Evolutionary conservation across 768 basidiomycete genomes (phyloP).

Genomic region (Collybia mongolica): DNA sequence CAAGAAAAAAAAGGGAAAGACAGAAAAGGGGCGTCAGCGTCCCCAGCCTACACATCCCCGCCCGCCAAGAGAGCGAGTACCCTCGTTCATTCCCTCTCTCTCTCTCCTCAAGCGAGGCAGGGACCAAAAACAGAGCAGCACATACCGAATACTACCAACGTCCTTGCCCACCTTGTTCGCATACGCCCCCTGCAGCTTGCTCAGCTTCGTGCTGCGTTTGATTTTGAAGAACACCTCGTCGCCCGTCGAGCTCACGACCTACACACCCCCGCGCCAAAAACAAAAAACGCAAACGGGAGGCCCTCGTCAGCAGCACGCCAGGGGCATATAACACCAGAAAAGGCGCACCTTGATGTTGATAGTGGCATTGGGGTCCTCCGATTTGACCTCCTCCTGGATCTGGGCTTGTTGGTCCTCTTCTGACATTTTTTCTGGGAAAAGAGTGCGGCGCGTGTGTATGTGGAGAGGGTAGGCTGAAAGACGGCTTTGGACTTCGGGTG

Average conservation of each 20-base stretch:
- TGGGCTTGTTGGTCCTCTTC: slow-evolving; percentile 42
- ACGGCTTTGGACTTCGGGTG: neutral
- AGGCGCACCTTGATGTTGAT: slow-evolving; percentile 75
- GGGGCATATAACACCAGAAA: slow-evolving; percentile 1
- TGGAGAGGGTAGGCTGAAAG: neutral
- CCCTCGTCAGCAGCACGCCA: too few relatives aligned
- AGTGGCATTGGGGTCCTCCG: slow-evolving; percentile 57
- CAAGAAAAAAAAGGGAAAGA: neutral
- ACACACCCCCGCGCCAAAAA: neutral
- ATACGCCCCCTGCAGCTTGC: slow-evolving; percentile 91
- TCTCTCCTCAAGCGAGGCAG: too few relatives aligned
- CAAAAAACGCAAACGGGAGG: too few relatives aligned
- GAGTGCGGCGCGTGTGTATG: neutral
- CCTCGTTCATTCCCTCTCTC: too few relatives aligned
- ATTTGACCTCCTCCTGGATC: slow-evolving; percentile 43
- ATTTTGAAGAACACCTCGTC: slow-evolving; percentile 98
- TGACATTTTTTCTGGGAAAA: slow-evolving; percentile 40
- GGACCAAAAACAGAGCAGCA: slow-evolving; percentile 8
- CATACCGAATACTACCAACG: slow-evolving; percentile 82
- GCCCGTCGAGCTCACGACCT: slow-evolving; percentile 43
- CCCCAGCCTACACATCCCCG: neutral
- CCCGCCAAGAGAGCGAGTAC: too few relatives aligned
- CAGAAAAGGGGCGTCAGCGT: neutral
- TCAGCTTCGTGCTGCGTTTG: slow-evolving; percentile 88
- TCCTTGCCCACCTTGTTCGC: slow-evolving; percentile 93